Evolutionary conservation across 768 basidiomycete species (phyloP).

Genomic region (Cantharellus anzutake): DNA sequence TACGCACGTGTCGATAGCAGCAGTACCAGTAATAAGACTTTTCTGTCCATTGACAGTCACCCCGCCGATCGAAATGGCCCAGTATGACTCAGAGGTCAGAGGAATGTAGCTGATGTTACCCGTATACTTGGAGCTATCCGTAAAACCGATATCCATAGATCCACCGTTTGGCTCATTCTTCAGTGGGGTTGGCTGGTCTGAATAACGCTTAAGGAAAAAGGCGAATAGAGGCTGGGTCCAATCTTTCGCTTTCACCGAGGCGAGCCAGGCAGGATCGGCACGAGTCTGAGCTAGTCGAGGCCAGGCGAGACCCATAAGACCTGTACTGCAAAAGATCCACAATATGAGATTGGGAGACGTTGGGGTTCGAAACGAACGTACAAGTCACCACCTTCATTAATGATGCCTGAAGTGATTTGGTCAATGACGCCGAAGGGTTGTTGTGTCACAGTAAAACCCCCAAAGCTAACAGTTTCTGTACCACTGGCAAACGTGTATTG

Average conservation of each 20-base stretch:
- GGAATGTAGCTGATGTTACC: slow-evolving; percentile 4
- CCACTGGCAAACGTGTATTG: background rate
- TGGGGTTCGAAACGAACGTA: too few species aligned
- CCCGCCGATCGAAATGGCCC: slow-evolving; percentile 5
- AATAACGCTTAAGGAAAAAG: slow-evolving; percentile 4
- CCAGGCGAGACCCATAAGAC: slow-evolving; percentile 11
- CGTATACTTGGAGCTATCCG: slow-evolving; percentile 1
- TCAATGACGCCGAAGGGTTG: slow-evolving; percentile 6
- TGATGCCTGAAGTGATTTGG: background rate
- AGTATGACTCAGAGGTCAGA: slow-evolving; percentile 8
- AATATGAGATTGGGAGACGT: background rate
- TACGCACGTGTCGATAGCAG: background rate
- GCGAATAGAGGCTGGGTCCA: slow-evolving; percentile 7
- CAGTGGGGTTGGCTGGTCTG: background rate
- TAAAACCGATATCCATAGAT: background rate
- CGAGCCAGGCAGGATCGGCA: slow-evolving; percentile 2
- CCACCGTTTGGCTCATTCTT: background rate
- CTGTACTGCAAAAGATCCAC: background rate
- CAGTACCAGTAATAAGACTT: background rate
- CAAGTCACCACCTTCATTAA: background rate
- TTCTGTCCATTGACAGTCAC: background rate
- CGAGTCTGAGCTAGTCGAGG: slow-evolving; percentile 4
- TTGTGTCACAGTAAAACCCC: slow-evolving; percentile 5
- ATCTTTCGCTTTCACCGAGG: background rate
- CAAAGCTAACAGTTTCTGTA: slow-evolving; percentile 6